A percentile compares a stretch with the other conserved stretches of the same genome.
phyloP scores from a whole-genome alignment of 2,329 filamentous ascomycete genomes.

The Fusarium nematophilum region DNA sequence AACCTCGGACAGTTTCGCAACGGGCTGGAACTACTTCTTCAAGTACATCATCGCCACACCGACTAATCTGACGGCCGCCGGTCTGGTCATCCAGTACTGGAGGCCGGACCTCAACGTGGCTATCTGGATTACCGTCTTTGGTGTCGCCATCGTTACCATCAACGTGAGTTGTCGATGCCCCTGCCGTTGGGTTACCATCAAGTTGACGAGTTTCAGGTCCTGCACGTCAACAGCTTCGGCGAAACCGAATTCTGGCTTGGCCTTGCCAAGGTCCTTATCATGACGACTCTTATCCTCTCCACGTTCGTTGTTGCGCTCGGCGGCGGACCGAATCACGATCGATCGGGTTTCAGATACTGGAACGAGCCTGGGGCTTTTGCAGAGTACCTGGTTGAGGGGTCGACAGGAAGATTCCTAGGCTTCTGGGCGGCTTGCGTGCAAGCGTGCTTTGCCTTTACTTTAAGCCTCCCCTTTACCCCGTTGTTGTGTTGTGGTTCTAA shows the following conservation, averaged over 20 bases:
- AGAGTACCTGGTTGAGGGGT: constrained; percentile 48
- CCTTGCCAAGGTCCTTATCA: constrained; percentile 57
- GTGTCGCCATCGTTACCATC: constrained; percentile 47
- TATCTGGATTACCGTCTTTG: constrained; percentile 53
- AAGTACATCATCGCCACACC: constrained; percentile 54
- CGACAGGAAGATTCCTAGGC: constrained; percentile 53
- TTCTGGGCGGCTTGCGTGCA: constrained; percentile 53
- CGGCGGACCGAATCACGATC: constrained; percentile 51
- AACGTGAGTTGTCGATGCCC: constrained; percentile 45
- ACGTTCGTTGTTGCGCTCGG: constrained; percentile 50
- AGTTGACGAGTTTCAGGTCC: constrained; percentile 20
- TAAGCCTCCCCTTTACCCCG: no score
- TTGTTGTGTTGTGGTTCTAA: no score
- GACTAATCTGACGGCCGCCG: constrained; percentile 54
- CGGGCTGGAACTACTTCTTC: constrained; percentile 61
- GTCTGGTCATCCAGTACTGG: constrained; percentile 54
- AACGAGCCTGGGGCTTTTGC: constrained; percentile 56
- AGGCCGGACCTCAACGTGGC: constrained; percentile 51
- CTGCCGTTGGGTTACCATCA: no score
- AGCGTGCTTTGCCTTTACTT: constrained; percentile 52
- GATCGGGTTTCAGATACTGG: constrained; percentile 59
- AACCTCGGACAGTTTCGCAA: constrained; percentile 55
- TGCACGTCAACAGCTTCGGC: constrained; percentile 56
- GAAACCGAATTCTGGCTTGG: constrained; percentile 63
- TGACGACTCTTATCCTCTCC: constrained; percentile 51